Conservation (phyloP, 2,329 filamentous ascomycete genomes). For the Nigrospora osmanthi region DNA sequence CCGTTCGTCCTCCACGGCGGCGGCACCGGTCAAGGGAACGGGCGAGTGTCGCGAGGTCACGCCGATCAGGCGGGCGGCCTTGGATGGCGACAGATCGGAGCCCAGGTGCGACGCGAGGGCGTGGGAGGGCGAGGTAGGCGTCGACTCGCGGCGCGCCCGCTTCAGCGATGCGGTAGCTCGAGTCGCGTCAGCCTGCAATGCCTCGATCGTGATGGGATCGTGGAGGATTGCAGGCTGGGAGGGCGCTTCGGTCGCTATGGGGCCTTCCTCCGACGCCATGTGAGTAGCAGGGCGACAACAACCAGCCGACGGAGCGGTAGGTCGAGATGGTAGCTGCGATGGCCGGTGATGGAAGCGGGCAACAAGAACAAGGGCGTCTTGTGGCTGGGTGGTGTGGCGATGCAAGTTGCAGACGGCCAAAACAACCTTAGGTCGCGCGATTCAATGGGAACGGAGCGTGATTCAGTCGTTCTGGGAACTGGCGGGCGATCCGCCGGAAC, state of each 20-base stretch:
- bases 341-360: too few relatives aligned
- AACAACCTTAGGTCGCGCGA: too few relatives aligned
- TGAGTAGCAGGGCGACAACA: slow-evolving; percentile 8
- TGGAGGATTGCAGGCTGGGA: slow-evolving; percentile 16
- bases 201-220: slow-evolving; percentile 29
- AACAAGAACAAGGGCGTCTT: too few relatives aligned
- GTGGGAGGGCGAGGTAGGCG: slow-evolving; percentile 29
- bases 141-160: slow-evolving; percentile 36
- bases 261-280: slow-evolving; percentile 48
- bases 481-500: too few relatives aligned
- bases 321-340: too few relatives aligned
- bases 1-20: slow-evolving; percentile 45
- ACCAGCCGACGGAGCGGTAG: too few relatives aligned
- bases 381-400: too few relatives aligned
- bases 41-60: slow-evolving; percentile 34
- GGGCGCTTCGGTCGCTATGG: slow-evolving; percentile 43
- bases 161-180: slow-evolving; percentile 32
- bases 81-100: slow-evolving; percentile 41
- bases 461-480: too few relatives aligned
- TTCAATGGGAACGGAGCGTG: too few relatives aligned
- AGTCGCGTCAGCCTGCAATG: slow-evolving; percentile 28
- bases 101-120: slow-evolving; percentile 20
- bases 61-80: slow-evolving; percentile 41
- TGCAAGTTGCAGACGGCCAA: too few relatives aligned
- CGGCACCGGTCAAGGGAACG: slow-evolving; percentile 43